phyloP scores from a whole-genome alignment of 768 basidiomycete species.

The Podaxis rugospora region DNA sequence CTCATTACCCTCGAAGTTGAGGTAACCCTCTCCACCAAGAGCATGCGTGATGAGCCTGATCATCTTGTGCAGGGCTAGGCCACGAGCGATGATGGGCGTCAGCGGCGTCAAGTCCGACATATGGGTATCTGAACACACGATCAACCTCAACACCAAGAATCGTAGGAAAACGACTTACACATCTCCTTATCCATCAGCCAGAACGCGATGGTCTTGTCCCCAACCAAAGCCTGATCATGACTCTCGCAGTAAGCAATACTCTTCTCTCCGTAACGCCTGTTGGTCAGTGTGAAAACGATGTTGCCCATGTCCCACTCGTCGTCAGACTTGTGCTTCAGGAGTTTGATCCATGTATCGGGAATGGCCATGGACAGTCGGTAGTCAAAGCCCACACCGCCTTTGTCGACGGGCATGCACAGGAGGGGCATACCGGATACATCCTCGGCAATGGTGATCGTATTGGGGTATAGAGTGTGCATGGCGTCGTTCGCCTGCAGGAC shows the following conservation, averaged over 20 bases:
- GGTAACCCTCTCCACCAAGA: conserved; percentile 94
- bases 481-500: conserved; percentile 80
- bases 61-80: conserved; percentile 94
- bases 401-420: conserved; percentile 69
- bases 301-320: conserved; percentile 84
- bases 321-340: conserved; percentile 88
- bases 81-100: conserved; percentile 85
- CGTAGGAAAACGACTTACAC: conserved; percentile 57
- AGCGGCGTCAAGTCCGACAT: conserved; percentile 86
- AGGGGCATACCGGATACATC: conserved; percentile 99
- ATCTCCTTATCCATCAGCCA: conserved; percentile 99
- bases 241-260: conserved; percentile 93
- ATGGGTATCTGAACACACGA: conserved; percentile 61
- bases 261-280: conserved; percentile 85
- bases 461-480: conserved; percentile 78
- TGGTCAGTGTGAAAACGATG: conserved; percentile 86
- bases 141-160: background rate
- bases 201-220: conserved; percentile 98
- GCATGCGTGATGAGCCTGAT: conserved; percentile 89
- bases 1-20: conserved; percentile 98
- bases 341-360: conserved; percentile 99
- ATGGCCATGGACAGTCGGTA: conserved; percentile 98
- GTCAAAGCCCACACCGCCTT: conserved; percentile 95
- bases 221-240: conserved; percentile 97
- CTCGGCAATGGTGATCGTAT: conserved; percentile 89